Percentiles rank a stretch among this genome's conserved stretches.
Evolutionary conservation across 2,329 filamentous ascomycete genomes (phyloP).

Genomic region (Curvularia sp.): DNA sequence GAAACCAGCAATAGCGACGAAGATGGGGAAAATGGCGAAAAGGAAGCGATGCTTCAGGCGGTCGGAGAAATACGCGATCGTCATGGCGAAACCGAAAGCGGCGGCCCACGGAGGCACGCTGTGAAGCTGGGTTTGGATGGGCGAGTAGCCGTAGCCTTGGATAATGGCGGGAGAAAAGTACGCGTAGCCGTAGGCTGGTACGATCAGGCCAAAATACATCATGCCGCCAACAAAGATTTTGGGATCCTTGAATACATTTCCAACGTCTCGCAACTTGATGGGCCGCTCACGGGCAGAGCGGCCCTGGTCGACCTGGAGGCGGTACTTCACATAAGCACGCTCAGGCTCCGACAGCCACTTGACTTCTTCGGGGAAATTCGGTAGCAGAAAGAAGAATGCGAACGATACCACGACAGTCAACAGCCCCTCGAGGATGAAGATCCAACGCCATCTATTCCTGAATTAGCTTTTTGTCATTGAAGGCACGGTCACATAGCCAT

Average conservation of each 20-base stretch:
- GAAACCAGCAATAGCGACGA: constrained; percentile 75
- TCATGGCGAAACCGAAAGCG: constrained; percentile 80
- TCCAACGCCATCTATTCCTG: constrained; percentile 70
- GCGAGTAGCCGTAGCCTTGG: constrained; percentile 58
- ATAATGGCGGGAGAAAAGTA: constrained; percentile 60
- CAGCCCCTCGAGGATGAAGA: constrained; percentile 73
- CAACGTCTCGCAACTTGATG: constrained; percentile 54
- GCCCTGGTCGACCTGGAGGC: constrained; percentile 58
- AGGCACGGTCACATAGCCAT: too few species aligned
- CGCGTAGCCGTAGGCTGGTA: constrained; percentile 52
- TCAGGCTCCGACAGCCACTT: constrained; percentile 58
- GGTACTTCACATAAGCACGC: constrained; percentile 54
- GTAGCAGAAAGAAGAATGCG: constrained; percentile 57
- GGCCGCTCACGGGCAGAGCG: constrained; percentile 54
- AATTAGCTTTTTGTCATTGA: too few species aligned
- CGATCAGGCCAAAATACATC: constrained; percentile 59
- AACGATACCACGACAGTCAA: constrained; percentile 55
- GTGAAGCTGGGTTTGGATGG: constrained; percentile 62
- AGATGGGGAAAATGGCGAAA: constrained; percentile 74
- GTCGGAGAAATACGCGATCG: constrained; percentile 76
- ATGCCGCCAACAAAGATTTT: constrained; percentile 59
- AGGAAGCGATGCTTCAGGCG: constrained; percentile 73
- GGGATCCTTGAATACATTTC: constrained; percentile 57
- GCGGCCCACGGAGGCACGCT: constrained; percentile 69
- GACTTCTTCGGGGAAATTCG: constrained; percentile 59